A percentile compares a stretch with the other conserved stretches of the same genome.
These are phyloP conservation scores for Pseudogymnoascus sp. DNA, from an alignment of 2,329 filamentous ascomycete species.

Conservation along the genomic window DNA sequence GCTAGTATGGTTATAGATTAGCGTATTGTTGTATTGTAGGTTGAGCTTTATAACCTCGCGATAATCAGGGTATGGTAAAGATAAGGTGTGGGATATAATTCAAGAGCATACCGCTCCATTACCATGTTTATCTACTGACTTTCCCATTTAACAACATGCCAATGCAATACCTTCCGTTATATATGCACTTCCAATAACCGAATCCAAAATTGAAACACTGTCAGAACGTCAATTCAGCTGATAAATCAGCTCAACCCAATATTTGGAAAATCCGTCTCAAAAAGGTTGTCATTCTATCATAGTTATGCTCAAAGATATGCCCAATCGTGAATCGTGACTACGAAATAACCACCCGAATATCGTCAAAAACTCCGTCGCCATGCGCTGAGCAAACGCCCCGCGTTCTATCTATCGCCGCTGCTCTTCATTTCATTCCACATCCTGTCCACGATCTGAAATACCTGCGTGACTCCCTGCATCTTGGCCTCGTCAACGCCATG, in stretches of 20 bases:
- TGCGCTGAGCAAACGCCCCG: background rate
- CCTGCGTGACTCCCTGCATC: constrained; percentile 74
- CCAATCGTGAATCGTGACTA: background rate
- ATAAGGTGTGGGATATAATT: background rate
- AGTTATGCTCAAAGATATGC: constrained; percentile 1
- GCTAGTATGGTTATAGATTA: no score
- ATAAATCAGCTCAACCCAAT: no score
- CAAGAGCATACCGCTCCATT: background rate
- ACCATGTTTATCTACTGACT: background rate
- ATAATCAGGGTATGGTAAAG: background rate
- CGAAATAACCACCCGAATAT: background rate
- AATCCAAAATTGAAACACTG: no score
- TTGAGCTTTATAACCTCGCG: no score
- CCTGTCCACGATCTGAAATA: constrained; percentile 84
- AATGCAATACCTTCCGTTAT: no score
- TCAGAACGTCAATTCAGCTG: no score
- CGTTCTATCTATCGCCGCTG: background rate
- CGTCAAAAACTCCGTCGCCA: background rate
- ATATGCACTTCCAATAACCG: no score
- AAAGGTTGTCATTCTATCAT: background rate
- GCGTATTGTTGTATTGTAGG: no score
- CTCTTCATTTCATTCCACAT: constrained; percentile 57
- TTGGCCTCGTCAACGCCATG: constrained; percentile 60
- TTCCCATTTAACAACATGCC: no score
- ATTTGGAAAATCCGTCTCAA: no score